Conservation (phyloP, 2,329 filamentous ascomycete genomes). For the Talaromyces islandicus region DNA sequence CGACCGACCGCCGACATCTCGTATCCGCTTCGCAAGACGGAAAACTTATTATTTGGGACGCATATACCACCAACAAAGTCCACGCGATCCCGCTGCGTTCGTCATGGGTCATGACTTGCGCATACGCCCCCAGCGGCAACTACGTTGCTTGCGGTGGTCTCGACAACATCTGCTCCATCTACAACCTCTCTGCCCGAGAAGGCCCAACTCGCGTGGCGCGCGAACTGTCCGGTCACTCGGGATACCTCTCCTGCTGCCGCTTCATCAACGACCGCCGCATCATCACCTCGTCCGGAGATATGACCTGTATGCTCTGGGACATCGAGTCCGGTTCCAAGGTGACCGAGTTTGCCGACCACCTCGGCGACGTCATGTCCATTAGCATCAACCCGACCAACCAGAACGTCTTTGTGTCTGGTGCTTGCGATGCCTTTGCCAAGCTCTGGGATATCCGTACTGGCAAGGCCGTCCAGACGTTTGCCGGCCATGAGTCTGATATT, state of each 20-base stretch:
- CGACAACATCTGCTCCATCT: slow-evolving; percentile 99
- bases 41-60: slow-evolving; percentile 99
- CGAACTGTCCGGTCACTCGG: slow-evolving; percentile 92
- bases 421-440: slow-evolving; percentile 97
- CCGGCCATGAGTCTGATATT: slow-evolving; percentile 97
- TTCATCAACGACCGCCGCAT: slow-evolving; percentile 99
- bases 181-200: slow-evolving; percentile 94
- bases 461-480: slow-evolving; percentile 97
- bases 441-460: slow-evolving; percentile 98
- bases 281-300: slow-evolving; percentile 94
- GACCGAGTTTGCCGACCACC: slow-evolving; percentile 95
- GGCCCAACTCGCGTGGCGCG: slow-evolving; percentile 94
- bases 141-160: slow-evolving; percentile 97
- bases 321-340: slow-evolving; percentile 96
- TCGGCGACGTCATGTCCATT: slow-evolving; percentile 99
- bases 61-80: slow-evolving; percentile 99
- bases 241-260: slow-evolving; percentile 95
- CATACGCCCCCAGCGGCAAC: slow-evolving; percentile 96
- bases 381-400: slow-evolving; percentile 99
- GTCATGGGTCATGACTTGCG: slow-evolving; percentile 99
- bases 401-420: slow-evolving; percentile 98
- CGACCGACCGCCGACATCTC: slow-evolving; percentile 91
- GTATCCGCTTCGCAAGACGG: slow-evolving; percentile 98
- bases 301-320: slow-evolving; percentile 99
- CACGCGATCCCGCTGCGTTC: slow-evolving; percentile 96